phyloP scores from a whole-genome alignment of 345 rosid species.

The Rhizophora apiculata region DNA sequence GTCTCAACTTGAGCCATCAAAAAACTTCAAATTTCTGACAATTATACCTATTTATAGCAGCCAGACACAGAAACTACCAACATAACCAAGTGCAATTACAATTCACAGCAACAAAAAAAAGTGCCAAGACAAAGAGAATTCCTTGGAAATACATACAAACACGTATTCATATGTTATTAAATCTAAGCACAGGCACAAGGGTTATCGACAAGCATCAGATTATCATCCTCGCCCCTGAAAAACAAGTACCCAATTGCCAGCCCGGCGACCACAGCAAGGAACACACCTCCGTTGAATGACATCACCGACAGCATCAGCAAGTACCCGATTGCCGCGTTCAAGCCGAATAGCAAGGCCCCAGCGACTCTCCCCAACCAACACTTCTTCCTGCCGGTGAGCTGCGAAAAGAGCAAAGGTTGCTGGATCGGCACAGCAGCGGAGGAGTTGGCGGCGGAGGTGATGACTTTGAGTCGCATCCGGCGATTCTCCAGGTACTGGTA shows the following conservation, averaged over 20 bases:
- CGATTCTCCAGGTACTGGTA: conserved; percentile 69
- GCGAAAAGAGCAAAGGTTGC: conserved; percentile 11
- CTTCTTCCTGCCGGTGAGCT: conserved; percentile 2
- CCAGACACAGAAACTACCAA: too few relatives aligned
- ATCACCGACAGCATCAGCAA: conserved; percentile 79
- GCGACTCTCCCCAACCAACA: conserved; percentile 31
- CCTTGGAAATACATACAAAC: too few relatives aligned
- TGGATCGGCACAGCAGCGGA: conserved; percentile 20
- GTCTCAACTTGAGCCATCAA: too few relatives aligned
- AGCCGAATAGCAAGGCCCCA: conserved; percentile 49
- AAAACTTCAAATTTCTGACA: too few relatives aligned
- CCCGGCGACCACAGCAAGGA: conserved; percentile 65
- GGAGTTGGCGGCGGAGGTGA: conserved; percentile 16
- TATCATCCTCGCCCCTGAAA: conserved; percentile 46
- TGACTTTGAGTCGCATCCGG: conserved; percentile 45
- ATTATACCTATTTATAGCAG: too few relatives aligned
- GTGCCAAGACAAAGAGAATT: too few relatives aligned
- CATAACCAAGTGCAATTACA: too few relatives aligned
- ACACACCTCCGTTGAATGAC: conserved; percentile 89
- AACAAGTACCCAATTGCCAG: conserved; percentile 53
- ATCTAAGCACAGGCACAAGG: conserved; percentile 61
- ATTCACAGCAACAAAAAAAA: too few relatives aligned
- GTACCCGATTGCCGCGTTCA: conserved; percentile 71
- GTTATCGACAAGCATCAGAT: conserved; percentile 32
- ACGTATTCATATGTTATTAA: not conserved